These are phyloP conservation scores for Physcomitrium patens DNA, from an alignment of 225 moss, liverwort and hornwort genomes.

Conservation along the genomic window DNA sequence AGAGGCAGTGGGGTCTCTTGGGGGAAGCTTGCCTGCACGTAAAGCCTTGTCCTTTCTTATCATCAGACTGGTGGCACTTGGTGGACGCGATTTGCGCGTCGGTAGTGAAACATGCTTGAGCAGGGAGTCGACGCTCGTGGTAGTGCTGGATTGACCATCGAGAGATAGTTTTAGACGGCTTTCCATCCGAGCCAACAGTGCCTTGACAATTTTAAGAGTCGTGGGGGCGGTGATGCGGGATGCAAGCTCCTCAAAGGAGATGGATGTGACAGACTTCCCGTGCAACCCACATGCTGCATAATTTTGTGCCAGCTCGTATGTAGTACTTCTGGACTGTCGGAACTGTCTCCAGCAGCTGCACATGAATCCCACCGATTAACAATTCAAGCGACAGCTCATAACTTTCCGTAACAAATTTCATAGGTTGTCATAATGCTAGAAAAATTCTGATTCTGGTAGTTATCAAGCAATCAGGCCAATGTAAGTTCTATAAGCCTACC, in stretches of 20 bases:
- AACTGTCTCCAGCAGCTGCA: conserved; percentile 90
- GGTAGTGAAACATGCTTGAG: conserved; percentile 65
- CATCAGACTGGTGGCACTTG: conserved; percentile 18
- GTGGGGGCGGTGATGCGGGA: conserved; percentile 70
- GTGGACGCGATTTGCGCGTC: conserved; percentile 47
- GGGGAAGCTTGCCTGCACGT: conserved; percentile 25
- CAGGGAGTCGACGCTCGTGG: conserved; percentile 60
- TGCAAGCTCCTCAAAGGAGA: conserved; percentile 59
- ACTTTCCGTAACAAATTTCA: not conserved
- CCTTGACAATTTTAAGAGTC: conserved; percentile 62
- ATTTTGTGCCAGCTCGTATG: conserved; percentile 62
- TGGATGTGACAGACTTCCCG: conserved; percentile 54
- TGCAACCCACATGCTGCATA: conserved; percentile 71
- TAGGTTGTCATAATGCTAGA: not conserved
- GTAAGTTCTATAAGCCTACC: not conserved
- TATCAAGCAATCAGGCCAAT: not conserved
- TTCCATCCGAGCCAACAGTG: conserved; percentile 64
- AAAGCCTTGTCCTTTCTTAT: conserved; percentile 23
- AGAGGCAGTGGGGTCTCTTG: conserved; percentile 29
- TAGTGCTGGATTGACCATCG: conserved; percentile 47
- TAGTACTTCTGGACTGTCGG: conserved; percentile 69
- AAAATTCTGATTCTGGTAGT: no score
- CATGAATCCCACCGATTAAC: not conserved
- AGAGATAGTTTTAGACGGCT: conserved; percentile 68
- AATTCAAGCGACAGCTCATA: not conserved